Base-by-base conservation (phyloP, 2,329 filamentous ascomycete species). In the Scorias spongiosa region DNA sequence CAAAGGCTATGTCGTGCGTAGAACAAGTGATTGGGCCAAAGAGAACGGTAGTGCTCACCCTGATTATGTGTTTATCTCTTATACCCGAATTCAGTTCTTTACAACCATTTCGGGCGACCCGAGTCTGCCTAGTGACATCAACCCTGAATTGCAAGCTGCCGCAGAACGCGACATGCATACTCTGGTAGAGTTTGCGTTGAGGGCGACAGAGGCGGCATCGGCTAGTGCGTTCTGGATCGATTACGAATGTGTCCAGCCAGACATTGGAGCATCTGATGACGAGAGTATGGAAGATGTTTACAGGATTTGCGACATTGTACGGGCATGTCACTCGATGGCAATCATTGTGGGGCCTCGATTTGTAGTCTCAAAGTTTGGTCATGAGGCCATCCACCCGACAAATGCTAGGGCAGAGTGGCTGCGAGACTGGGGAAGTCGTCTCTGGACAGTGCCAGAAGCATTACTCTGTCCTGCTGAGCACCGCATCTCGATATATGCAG, bases 371-470 rank as follows among this genome's bases (percentile, higher is more conserved):
- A n/a, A 32, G 9, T 32, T 10, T n/a, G n/a, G 29, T 32, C 29
- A 32, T n/a, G 29, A 32, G 29, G 57, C 54, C 18, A 42, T 57
- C 14, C 29, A 36, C 14, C 15, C 37, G 11, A 41, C 36, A 10
- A 10, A 29, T 26, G 57, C 54, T 5, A 46, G 56, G 10, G 43
- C 53, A 36, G 47, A 59, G 26, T 56, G 61, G 56, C 53, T 70
- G 10, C 54, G 59, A 7, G 55, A 66, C 50, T 71, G 61, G 68
- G 70, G 65, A 14, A 61, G 54, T 9, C 61, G 63, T 3, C 56
- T 72, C 15, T 69, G 68, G 61, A 71, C 68, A 0, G 59, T 71
- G 28, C 66, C 70, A 1, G 66, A 69, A 47, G 55, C 65, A 2
- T 53, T 68, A 0, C 51, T 67, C 1, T 54, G 58, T 17, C 59